Base-by-base conservation (phyloP, 176 grass and related monocot species). In the Musa acuminata region DNA sequence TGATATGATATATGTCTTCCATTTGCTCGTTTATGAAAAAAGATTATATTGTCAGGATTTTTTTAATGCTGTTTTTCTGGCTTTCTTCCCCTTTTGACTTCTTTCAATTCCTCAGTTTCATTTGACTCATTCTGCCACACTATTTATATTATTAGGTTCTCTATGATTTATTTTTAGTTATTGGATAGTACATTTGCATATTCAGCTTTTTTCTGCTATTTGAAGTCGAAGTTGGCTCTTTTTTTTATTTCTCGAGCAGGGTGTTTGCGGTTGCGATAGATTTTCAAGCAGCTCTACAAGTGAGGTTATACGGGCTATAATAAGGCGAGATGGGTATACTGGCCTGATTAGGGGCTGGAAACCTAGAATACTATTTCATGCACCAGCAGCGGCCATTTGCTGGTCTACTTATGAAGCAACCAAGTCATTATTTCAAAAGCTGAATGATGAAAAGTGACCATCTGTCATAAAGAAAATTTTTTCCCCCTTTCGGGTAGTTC, bases 231-330 rank as follows among this genome's bases (percentile, higher is more conserved):
- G 3, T 60, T 13, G 23, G 24, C 13, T 26, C 11, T 6, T 65
- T 29, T 25, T 0, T 20, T 8, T 62, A 9, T 26, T 26, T 13
- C 13, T 65, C 4, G 21, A 65, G 24, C 73, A 75, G 73, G 73
- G 73, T 62, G 73, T 75, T 8, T 75, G 73, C 13, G 73, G 73
- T 62, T 55, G 53, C n/a, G 73, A 75, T 49, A 75, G 53, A 75
- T 75, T 75, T 48, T 16, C 53, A 1, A 75, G 54, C 55, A 75
- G 54, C 73, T 75, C 73, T 1, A 75, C 55, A 35, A 21, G 29
- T 20, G 35, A 43, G 53, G 73, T 55, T 62, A 60, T 75, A 6
- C 55, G 35, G 10, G 20, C 27, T 20, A 75, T 75, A 20, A 29
- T 62, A 48, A 55, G 53, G 27, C 55, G 29, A 4, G 55, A 62